Percentiles rank a stretch among this genome's conserved stretches.
These are phyloP conservation scores for Beauveria pseudobassiana DNA, from an alignment of 2,329 filamentous ascomycete genomes.

Conservation along the genomic window DNA sequence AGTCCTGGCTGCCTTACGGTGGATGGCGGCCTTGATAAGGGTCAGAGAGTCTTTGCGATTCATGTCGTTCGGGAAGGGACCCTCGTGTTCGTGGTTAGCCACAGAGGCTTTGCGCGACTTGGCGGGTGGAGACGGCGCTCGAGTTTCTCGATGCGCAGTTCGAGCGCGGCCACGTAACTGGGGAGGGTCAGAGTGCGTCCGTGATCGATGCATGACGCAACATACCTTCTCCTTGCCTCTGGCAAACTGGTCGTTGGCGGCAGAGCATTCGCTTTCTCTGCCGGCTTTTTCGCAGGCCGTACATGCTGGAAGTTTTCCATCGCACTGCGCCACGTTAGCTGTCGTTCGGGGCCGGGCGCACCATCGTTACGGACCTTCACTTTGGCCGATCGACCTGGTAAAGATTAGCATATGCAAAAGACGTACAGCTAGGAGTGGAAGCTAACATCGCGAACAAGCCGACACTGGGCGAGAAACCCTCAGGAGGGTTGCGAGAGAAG, in stretches of 20 bases:
- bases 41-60: slow-evolving; percentile 59
- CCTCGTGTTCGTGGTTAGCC: slow-evolving; percentile 54
- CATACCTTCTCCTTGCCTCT: slow-evolving; percentile 86
- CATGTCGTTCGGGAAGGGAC: slow-evolving; percentile 29
- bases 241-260: slow-evolving; percentile 92
- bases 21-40: slow-evolving; percentile 53
- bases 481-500: slow-evolving; percentile 50
- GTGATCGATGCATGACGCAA: not conserved
- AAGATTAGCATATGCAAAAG: slow-evolving; percentile 6
- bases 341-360: not conserved
- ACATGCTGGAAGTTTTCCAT: slow-evolving; percentile 91
- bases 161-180: slow-evolving; percentile 90
- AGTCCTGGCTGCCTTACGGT: slow-evolving; percentile 55
- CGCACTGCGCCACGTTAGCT: slow-evolving; percentile 50
- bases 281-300: slow-evolving; percentile 92
- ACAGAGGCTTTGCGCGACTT: slow-evolving; percentile 65
- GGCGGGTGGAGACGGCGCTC: slow-evolving; percentile 69
- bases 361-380: slow-evolving; percentile 57
- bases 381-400: slow-evolving; percentile 73
- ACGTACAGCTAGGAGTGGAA: not conserved
- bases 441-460: slow-evolving; percentile 67
- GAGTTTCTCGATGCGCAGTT: slow-evolving; percentile 81
- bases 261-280: slow-evolving; percentile 79
- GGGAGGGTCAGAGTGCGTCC: slow-evolving; percentile 10
- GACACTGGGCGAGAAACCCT: slow-evolving; percentile 73